Evolutionary conservation across 495 filamentous ascomycete genomes (phyloP), one percentile per base, ranked within the genome.

Genomic region (Haplographium delicatum): DNA sequence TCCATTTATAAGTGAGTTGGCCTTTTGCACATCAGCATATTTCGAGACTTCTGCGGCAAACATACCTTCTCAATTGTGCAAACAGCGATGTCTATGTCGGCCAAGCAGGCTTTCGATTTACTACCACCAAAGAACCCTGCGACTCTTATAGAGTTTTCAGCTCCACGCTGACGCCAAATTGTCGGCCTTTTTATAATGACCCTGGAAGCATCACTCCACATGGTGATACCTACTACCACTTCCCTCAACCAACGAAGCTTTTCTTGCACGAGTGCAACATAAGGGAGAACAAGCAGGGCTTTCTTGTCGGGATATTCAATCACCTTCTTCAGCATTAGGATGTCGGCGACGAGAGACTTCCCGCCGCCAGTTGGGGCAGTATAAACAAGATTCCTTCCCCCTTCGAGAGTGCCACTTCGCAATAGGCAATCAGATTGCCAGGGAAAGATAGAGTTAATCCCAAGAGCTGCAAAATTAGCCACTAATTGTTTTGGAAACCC

Each of bases 351-450:
- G 11, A 90, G 75, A 15, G 84, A 87, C 66, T 91, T 91, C 22
- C 88, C 88, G 28, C 85, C 87, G 4, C 87, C 87, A 1, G 87
- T 91, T 7, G 88, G 88, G n/a, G 88, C 88, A 7, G 83, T 86
- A 61, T 93, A 91, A 27, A 91, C 83, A 15, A 93, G 65, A 54
- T 89, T 88, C 37, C 72, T 76, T 40, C 81, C 69, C 16, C 86
- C 86, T 9, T 67, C 56, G 2, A 93, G 65, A 13, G 89, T 68
- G 5, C 86, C 88, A 1, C 76, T 78, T 1, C 81, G 78, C 28
- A 86, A 65, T 15, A 91, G 68, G 61, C 88, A 93, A 24, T 82
- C 80, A n/a, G 84, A 82, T 65, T 91, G 88, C 88, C 88, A 91
- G 2, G 83, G 80, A 59, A 91, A 91, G 51, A 91, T 90, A 47